A percentile compares a stretch with the other conserved stretches of the same genome.
Evolutionary conservation across 2,329 filamentous ascomycete species (phyloP).

Genomic region (Magnaporthales sp.): DNA sequence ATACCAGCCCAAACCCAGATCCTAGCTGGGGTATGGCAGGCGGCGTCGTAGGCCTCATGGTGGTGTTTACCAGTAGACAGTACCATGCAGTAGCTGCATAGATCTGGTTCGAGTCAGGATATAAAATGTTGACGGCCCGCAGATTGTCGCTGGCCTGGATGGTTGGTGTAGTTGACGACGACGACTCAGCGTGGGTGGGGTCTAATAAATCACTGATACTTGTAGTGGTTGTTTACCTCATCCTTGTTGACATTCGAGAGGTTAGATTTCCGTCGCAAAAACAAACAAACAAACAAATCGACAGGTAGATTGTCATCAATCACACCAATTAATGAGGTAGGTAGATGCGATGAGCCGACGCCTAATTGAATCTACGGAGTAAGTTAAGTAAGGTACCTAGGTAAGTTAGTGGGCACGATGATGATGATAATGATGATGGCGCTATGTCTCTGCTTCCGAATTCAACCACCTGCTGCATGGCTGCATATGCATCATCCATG

Average conservation of each 20-base stretch:
- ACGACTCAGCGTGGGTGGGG: neutral
- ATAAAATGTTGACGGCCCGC: neutral
- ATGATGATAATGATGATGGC: neutral
- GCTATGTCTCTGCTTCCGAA: neutral
- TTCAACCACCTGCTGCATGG: neutral
- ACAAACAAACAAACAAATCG: neutral
- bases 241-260: neutral
- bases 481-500: neutral
- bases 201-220: neutral
- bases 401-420: too few relatives aligned
- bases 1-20: neutral
- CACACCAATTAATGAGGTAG: neutral
- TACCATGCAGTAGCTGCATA: neutral
- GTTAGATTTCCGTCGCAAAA: neutral
- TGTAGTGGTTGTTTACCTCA: neutral
- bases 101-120: neutral
- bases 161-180: neutral
- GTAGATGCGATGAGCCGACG: neutral
- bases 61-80: neutral
- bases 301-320: neutral
- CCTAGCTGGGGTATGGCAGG: neutral
- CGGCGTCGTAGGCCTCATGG: neutral
- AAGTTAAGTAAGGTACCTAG: neutral
- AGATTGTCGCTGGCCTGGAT: neutral
- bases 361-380: too few relatives aligned